Evolutionary conservation across 2,329 filamentous ascomycete genomes (phyloP).

Genomic region (Coniochaeta pulveracea): DNA sequence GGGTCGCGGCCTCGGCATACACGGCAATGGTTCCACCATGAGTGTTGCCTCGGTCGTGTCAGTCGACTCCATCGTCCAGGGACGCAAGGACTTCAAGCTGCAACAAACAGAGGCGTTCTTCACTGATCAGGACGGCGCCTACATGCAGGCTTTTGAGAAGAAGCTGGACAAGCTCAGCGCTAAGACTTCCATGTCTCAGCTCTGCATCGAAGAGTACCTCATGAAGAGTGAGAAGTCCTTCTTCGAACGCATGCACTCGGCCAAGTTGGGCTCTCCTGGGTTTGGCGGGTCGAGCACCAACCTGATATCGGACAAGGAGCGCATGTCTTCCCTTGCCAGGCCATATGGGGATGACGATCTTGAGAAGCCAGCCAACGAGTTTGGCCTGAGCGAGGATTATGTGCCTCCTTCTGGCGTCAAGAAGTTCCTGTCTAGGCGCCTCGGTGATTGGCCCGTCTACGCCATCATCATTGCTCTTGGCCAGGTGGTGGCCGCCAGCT

Average conservation of each 20-base stretch:
- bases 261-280: slow-evolving; percentile 17
- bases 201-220: slow-evolving; percentile 54
- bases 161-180: slow-evolving; percentile 39
- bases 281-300: background rate
- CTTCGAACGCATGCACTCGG: slow-evolving; percentile 45
- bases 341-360: slow-evolving; percentile 16
- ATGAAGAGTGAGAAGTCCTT: slow-evolving; percentile 54
- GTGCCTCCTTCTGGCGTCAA: slow-evolving; percentile 43
- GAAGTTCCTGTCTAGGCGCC: slow-evolving; percentile 27
- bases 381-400: slow-evolving; percentile 27
- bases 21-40: slow-evolving; percentile 1
- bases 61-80: slow-evolving; percentile 21
- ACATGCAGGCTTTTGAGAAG: slow-evolving; percentile 43
- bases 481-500: slow-evolving; percentile 53
- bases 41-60: slow-evolving; percentile 29
- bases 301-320: slow-evolving; percentile 1
- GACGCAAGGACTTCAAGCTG: slow-evolving; percentile 49
- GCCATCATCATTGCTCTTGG: slow-evolving; percentile 46
- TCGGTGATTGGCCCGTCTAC: slow-evolving; percentile 39
- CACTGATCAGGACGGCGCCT: slow-evolving; percentile 50
- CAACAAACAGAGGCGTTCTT: slow-evolving; percentile 57
- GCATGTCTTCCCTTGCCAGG: slow-evolving; percentile 2
- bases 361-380: slow-evolving; percentile 14
- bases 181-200: slow-evolving; percentile 40
- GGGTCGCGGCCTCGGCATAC: too few relatives aligned